Percentiles rank a stretch among this genome's conserved stretches.
These are phyloP conservation scores for Basidioascus undulatus DNA, from an alignment of 768 basidiomycete genomes.

Conservation along the genomic window DNA sequence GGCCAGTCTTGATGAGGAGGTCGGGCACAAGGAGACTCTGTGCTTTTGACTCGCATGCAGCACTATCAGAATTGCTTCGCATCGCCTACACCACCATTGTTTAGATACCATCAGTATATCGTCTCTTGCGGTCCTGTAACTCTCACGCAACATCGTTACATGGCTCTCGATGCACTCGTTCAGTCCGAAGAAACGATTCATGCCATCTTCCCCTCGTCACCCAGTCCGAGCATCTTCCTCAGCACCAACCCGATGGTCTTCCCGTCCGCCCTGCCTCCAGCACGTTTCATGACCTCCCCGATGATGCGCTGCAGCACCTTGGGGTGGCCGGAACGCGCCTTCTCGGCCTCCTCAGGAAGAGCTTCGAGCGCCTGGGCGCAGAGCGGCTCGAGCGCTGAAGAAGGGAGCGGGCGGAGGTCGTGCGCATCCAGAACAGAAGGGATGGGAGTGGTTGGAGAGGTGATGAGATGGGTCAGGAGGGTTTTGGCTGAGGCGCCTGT, in stretches of 20 bases:
- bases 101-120: too few relatives aligned
- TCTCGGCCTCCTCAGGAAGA: conserved; percentile 41
- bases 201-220: neutral
- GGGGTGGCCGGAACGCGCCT: conserved; percentile 39
- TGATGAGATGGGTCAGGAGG: conserved; percentile 47
- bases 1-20: too few relatives aligned
- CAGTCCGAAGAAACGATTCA: too few relatives aligned
- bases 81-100: too few relatives aligned
- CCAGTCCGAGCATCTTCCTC: conserved; percentile 7
- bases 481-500: conserved; percentile 55
- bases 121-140: too few relatives aligned
- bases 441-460: conserved; percentile 15
- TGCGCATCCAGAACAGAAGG: too few relatives aligned
- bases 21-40: too few relatives aligned
- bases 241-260: conserved; percentile 30
- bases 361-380: conserved; percentile 40
- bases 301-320: conserved; percentile 60
- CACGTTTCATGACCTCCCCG: conserved; percentile 63
- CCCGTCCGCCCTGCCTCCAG: conserved; percentile 56
- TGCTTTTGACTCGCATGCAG: too few relatives aligned
- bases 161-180: too few relatives aligned
- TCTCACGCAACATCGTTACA: too few relatives aligned
- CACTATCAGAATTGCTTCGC: too few relatives aligned
- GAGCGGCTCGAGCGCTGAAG: conserved; percentile 26
- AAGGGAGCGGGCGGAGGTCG: conserved; percentile 16